Evolutionary conservation across 352 stramenopile genomes (phyloP), one percentile per base, ranked within the genome.

Genomic region (Globisporangium abappressorium): DNA sequence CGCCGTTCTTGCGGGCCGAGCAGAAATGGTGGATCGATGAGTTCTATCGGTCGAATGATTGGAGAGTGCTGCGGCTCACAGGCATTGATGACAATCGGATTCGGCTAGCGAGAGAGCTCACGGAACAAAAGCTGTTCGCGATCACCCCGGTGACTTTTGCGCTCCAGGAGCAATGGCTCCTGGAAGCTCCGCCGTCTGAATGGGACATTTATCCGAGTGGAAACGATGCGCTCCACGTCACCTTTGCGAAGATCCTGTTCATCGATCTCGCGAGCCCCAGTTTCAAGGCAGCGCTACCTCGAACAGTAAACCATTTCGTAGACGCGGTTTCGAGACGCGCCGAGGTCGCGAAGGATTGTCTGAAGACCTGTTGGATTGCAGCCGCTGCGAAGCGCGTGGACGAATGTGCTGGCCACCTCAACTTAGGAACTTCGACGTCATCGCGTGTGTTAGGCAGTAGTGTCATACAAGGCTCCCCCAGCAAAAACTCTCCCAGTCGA

Each of bases 21-120:
- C 82, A 95, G 28, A 90, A 91, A 61, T 96, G 89, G 89, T 98
- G 92, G 92, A 72, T 86, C 12, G 82, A 95, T 56, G 83, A 89
- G 33, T 68, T 62, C 28, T 93, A 97, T 68, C 75, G 78, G 38
- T 89, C 86, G 14, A 71, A 79, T 36, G 76, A 80, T 36, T 98
- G 92, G 92, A 70, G 81, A 14, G 80, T 98, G 34, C 77, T 95
- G 8, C 81, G 93, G 2, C 65, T 84, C 46, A 98, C 93, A 3
- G 85, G 84, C 2, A 69, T 98, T 8, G 74, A 93, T 34, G 72
- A 57, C 22, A 65, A 76, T 14, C 74, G 78, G 41, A 70, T 89
- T 38, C 77, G 82, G 9, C 28, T 79, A 8, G 70, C 82, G 20
- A 75, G 78, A 28, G 70, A 77, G 26, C 65, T 75, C 46, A 72